Percentiles rank a stretch among this genome's conserved stretches.
Evolutionary conservation across 1,284 basidiomycete species (phyloP).

Genomic region (Malassezia caprae): DNA sequence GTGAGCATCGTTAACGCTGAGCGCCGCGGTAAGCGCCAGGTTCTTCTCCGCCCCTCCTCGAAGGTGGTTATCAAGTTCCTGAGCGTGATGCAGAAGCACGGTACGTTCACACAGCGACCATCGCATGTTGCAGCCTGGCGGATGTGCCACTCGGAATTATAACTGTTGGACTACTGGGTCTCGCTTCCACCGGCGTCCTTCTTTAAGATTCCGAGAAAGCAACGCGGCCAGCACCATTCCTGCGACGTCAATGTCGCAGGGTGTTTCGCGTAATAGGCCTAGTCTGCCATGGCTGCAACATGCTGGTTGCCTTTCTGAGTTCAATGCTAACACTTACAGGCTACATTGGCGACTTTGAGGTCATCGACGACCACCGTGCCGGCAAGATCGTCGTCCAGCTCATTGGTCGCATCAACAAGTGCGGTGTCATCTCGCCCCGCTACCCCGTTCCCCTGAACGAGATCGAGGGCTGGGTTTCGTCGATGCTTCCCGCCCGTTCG

Average conservation of each 20-base stretch:
- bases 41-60: conserved; percentile 46
- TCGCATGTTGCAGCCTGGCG: neutral
- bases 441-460: conserved; percentile 91
- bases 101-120: conserved; percentile 26
- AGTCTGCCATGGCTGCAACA: conserved; percentile 21
- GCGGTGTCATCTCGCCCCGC: conserved; percentile 91
- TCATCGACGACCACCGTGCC: conserved; percentile 97
- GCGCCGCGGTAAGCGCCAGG: conserved; percentile 48
- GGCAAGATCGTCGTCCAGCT: conserved; percentile 98
- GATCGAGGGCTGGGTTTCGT: conserved; percentile 69
- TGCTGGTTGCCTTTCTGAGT: neutral
- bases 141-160: conserved; percentile 36
- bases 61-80: conserved; percentile 49
- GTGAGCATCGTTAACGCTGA: conserved; percentile 49
- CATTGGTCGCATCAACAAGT: conserved; percentile 95
- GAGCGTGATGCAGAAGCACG: conserved; percentile 48
- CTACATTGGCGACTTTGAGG: conserved; percentile 98
- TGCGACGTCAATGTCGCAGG: neutral
- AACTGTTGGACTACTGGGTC: conserved; percentile 44
- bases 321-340: conserved; percentile 54
- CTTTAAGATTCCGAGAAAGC: conserved; percentile 47
- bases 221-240: conserved; percentile 18
- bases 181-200: conserved; percentile 33
- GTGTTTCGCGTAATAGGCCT: conserved; percentile 7
- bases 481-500: conserved; percentile 57